Base-by-base conservation (phyloP, 1,139 yeast genomes). In the Lipomyces yarrowii region DNA sequence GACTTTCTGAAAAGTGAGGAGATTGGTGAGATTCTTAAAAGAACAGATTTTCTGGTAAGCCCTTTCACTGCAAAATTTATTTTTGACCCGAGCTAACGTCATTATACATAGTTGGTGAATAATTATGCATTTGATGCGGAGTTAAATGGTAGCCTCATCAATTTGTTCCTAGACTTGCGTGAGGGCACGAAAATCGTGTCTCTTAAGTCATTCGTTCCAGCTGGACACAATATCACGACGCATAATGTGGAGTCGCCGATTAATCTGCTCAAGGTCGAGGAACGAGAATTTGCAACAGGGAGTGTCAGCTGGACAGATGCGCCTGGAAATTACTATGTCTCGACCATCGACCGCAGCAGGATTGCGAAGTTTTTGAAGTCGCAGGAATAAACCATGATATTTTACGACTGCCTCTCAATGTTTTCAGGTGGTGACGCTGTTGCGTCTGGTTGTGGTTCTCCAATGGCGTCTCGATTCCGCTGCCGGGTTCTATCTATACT, bases 301-400 rank as follows among this genome's bases (percentile, higher is more conserved):
- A 83, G 92, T 39, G 97, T 92, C 18, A 89, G 96, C 67, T 92
- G 98, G 98, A 91, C 97, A 0, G 90, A 90, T 48, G 88, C 87
- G 64, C 91, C 92, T 59, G 96, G 94, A 1, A 88, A 87, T 10
- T 91, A 90, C 77, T 91, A 84, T 75, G 85, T 91, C 11, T 86
- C 96, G 8, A 90, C 93, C 2, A 91, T 90, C 2, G 83, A 86
- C 64, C 70, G 80, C 26, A 69, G 74, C 8, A 66, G 73, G 51
- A 64, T 74, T 48, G 63, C 66, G 64, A 64, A 67, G 63, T 71
- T 67, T 53, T 46, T 64, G 65, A 42, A 33, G 39, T 26, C 21
- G 23, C 33, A 32, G 42, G 30, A 42, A n/a, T 48, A 15, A 26
- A 42, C 48, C 18, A 13, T 42, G 48, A 15, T 3, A 5, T 11